Conservation (phyloP, 495 filamentous ascomycete genomes). For the Penicillium coffeae region DNA sequence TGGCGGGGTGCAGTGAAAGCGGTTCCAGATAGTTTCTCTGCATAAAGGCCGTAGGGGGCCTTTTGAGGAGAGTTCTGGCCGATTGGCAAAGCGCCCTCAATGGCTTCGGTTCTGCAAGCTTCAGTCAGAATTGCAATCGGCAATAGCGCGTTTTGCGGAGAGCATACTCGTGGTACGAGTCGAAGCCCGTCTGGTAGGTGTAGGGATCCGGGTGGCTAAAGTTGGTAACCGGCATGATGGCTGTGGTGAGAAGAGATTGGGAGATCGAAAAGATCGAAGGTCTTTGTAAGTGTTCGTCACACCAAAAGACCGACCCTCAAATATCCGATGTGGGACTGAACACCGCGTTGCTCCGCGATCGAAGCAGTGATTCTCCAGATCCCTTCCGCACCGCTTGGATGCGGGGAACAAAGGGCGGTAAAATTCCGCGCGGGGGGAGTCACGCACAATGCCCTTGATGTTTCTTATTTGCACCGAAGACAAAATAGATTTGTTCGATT, state of each 20-base stretch:
- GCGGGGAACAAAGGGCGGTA: slow-evolving; percentile 33
- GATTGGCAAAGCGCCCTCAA: slow-evolving; percentile 57
- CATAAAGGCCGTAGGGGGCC: slow-evolving; percentile 76
- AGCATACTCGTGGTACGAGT: slow-evolving; percentile 56
- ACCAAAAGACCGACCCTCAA: background rate
- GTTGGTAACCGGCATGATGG: slow-evolving; percentile 52
- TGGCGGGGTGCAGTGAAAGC: slow-evolving; percentile 87
- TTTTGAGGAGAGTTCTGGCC: slow-evolving; percentile 88
- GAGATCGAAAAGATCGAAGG: slow-evolving; percentile 2
- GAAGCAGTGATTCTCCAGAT: slow-evolving; percentile 5
- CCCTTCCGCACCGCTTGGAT: slow-evolving; percentile 22
- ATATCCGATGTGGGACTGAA: background rate
- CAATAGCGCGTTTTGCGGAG: background rate
- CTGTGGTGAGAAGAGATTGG: slow-evolving; percentile 1
- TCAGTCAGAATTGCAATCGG: background rate
- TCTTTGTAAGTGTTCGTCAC: background rate
- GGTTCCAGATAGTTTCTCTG: slow-evolving; percentile 91
- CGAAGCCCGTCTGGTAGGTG: slow-evolving; percentile 55
- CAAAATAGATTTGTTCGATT: too few relatives aligned
- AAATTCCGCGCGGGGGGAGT: slow-evolving; percentile 31
- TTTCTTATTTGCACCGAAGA: too few relatives aligned
- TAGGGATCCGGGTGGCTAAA: slow-evolving; percentile 55
- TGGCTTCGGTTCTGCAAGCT: slow-evolving; percentile 41
- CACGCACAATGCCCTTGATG: too few relatives aligned
- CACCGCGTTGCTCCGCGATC: slow-evolving; percentile 19